Base-by-base conservation (phyloP, 2,329 filamentous ascomycete species). In the Aureobasidium subglaciale region DNA sequence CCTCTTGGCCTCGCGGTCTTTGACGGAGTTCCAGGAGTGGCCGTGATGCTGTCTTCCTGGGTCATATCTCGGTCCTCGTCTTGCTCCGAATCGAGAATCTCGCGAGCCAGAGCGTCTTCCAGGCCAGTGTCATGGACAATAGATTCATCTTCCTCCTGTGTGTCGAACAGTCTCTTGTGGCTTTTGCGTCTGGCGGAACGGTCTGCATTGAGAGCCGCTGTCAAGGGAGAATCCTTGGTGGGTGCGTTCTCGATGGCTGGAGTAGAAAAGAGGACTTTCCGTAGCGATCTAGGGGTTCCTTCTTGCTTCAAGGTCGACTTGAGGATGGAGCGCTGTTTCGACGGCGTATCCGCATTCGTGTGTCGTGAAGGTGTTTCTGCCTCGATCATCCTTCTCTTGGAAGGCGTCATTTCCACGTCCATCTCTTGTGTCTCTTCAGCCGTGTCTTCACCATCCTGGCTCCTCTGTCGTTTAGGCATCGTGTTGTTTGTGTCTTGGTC, bases 111-210 rank as follows among this genome's bases (percentile, higher is more conserved):
- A 5, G 77, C 78, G 50, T 87, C 83, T 5, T 85, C 85, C 13
- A 83, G 86, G 43, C 82, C 81, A 63, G 87, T 73, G 15, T 71
- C 70, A 29, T 75, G 13, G 16, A 15, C 24, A 4, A 10, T 25
- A 48, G 80, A 88, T 25, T 90, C 86, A 43, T 90, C 86, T 64
- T 83, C 86, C 24, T 78, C 77, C 8, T 76, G 79, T 16, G 80
- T 83, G 18, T 91, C 84, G 34, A 95, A 85, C 50, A 96, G 73
- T 3, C 83, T 82, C 50, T 84, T 79, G 20, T 87, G 87, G 68
- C 88, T 95, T 76, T 96, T 96, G 65, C 85, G 85, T 64, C 87
- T 83, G 2, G 91, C 92, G 5, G 91, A 96, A 46, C 87, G 84
- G 71, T 96, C 90, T 18, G 87, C 87, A 60, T 88, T 87, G 59